Evolutionary conservation across 495 filamentous ascomycete genomes (phyloP).

Genomic region (Daldinia caldariorum): DNA sequence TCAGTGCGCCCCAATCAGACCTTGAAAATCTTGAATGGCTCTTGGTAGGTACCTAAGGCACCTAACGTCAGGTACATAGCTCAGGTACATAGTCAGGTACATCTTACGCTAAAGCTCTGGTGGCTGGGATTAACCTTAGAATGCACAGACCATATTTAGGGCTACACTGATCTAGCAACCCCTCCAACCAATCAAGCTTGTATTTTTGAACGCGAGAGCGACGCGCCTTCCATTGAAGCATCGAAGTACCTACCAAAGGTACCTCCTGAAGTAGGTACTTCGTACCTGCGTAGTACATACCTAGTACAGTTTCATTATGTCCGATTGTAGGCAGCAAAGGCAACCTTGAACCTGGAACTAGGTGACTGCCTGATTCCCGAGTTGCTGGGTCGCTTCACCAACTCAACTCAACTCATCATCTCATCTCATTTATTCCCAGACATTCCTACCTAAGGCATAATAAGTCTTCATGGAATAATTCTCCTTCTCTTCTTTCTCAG

Average conservation of each 20-base stretch:
- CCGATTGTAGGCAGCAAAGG: too few species aligned
- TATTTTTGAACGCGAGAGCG: conserved; percentile 21
- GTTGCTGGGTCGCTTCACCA: too few species aligned
- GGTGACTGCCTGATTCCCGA: too few species aligned
- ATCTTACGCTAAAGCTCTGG: neutral
- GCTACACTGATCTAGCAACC: conserved; percentile 25
- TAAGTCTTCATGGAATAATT: neutral
- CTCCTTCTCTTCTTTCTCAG: neutral
- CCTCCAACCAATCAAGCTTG: conserved; percentile 17
- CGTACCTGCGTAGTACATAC: too few species aligned
- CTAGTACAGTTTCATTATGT: too few species aligned
- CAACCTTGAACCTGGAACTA: too few species aligned
- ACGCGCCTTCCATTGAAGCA: conserved; percentile 33
- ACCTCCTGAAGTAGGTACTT: too few species aligned
- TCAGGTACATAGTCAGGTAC: neutral
- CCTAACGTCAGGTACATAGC: neutral
- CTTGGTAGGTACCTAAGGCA: neutral
- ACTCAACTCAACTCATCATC: too few species aligned
- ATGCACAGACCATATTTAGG: conserved; percentile 40
- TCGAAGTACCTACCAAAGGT: too few species aligned
- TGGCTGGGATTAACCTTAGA: conserved; percentile 30
- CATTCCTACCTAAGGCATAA: too few species aligned
- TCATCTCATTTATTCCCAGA: too few species aligned
- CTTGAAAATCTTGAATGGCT: conserved; percentile 13
- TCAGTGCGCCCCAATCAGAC: conserved; percentile 2